These are phyloP conservation scores for Theobroma grandiflorum DNA, from an alignment of 441 rosid genomes.

Conservation along the genomic window DNA sequence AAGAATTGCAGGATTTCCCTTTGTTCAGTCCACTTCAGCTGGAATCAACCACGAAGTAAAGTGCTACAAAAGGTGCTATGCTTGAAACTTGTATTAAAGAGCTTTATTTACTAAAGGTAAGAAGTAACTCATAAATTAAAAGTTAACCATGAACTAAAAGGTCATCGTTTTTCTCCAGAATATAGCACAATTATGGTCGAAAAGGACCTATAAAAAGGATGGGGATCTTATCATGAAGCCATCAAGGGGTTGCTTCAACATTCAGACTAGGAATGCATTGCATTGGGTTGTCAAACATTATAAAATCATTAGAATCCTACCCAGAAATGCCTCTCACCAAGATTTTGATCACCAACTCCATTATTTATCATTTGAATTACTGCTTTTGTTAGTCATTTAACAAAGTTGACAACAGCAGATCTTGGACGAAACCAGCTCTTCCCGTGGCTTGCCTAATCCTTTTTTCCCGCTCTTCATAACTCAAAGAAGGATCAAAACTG, in stretches of 20 bases:
- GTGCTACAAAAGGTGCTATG: neutral
- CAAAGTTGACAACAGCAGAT: slow-evolving; percentile 56
- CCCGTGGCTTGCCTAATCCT: slow-evolving; percentile 59
- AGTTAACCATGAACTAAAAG: slow-evolving; percentile 15
- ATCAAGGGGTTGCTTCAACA: slow-evolving; percentile 13
- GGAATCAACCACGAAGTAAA: neutral
- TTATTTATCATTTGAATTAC: slow-evolving; percentile 38
- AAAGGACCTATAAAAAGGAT: slow-evolving; percentile 23
- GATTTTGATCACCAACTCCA: slow-evolving; percentile 31
- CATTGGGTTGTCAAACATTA: slow-evolving; percentile 19
- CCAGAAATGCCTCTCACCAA: slow-evolving; percentile 25
- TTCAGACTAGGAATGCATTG: slow-evolving; percentile 16
- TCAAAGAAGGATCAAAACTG: slow-evolving; percentile 69
- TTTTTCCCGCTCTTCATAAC: slow-evolving; percentile 61
- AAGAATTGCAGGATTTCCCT: neutral
- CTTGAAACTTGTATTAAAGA: slow-evolving; percentile 14
- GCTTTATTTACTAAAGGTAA: neutral
- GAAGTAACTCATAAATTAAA: neutral
- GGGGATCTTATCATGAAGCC: slow-evolving; percentile 23
- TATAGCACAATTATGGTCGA: slow-evolving; percentile 19
- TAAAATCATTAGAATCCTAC: slow-evolving; percentile 21
- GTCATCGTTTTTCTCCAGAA: neutral
- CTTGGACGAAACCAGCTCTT: slow-evolving; percentile 65
- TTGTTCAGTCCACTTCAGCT: neutral
- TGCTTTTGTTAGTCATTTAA: slow-evolving; percentile 38